Evolutionary conservation across 805 yeast genomes (phyloP), one percentile per base, ranked within the genome.

Genomic region (Barnettozyma vustinii): DNA sequence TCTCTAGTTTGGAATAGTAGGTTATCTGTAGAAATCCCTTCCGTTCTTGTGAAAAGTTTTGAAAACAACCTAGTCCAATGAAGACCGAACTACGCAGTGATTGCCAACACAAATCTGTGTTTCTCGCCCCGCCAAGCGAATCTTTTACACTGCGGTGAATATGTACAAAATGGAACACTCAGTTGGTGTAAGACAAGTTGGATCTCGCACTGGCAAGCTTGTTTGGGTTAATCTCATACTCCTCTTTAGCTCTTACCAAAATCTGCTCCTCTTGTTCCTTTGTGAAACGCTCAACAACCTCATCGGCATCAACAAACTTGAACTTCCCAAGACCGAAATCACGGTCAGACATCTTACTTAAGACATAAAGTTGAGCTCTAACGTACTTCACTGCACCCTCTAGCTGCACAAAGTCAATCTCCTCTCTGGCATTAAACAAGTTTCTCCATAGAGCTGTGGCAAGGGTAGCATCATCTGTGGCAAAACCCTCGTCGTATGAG

Each of bases 281-380:
- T 1, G 89, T 80, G 56, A 90, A 72, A 19, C 84, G 86, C 56
- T 77, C 81, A 44, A 92, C 95, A 4, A 83, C 77, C 62, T 82
- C 81, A 63, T 84, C 80, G 12, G 97, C 96, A 10, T 91, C 81
- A 37, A 88, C 85, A 68, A 94, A 94, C 48, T 75, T 76, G 66
- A 91, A 90, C 58, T 83, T 80, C 30, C 99, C 99, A 56, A 87
- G 80, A 1, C 95, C 97, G 71, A 94, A 92, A 56, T 92, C 96
- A 57, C 96, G 76, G 65, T 94, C 99, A 30, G 89, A 78, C 75
- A 89, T 80, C 64, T 83, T 83, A 63, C 85, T 85, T 60, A 94
- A 71, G 15, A 94, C 92, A 62, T 91, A 94, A 45, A 94, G 70
- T 64, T 94, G 96, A 57, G 87, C 84, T 65, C 97, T 82, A 25